Evolutionary conservation across 148 eudicot genomes (phyloP).

Genomic region (Silene uniflora): DNA sequence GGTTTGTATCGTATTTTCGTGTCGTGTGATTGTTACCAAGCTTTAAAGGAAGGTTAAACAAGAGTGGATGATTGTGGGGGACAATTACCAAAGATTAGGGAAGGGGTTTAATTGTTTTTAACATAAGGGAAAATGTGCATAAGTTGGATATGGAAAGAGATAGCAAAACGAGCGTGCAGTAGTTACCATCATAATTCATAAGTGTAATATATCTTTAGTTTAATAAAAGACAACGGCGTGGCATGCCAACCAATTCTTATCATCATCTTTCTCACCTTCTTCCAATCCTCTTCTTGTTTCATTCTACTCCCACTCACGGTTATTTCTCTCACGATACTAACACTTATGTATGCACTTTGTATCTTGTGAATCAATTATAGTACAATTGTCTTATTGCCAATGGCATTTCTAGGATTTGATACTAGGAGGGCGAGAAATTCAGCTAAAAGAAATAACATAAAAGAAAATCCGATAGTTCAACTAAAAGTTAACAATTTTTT

Average conservation of each 20-base stretch:
- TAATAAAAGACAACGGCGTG: conserved; percentile 8
- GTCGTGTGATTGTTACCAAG: too few species aligned
- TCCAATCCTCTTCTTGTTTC: neutral
- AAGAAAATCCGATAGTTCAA: too few species aligned
- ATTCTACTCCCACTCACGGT: neutral
- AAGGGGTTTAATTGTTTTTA: too few species aligned
- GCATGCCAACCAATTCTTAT: conserved; percentile 15
- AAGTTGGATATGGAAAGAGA: conserved; percentile 13
- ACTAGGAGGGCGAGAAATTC: too few species aligned
- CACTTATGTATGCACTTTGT: too few species aligned
- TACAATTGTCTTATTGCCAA: neutral
- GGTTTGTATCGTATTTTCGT: too few species aligned
- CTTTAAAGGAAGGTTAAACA: too few species aligned
- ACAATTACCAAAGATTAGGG: conserved; percentile 19
- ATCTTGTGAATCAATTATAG: neutral
- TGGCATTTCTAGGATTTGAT: too few species aligned
- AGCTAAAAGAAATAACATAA: too few species aligned
- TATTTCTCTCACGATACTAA: too few species aligned
- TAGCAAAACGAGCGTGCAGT: conserved; percentile 22
- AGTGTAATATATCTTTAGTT: neutral
- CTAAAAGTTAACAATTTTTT: too few species aligned
- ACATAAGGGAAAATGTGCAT: conserved; percentile 17
- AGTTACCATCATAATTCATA: conserved; percentile 23
- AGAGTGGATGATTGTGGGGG: conserved; percentile 7
- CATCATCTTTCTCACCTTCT: conserved; percentile 28